A percentile compares a stretch with the other conserved stretches of the same genome.
These are phyloP conservation scores for Linanthus parryae DNA, from an alignment of 148 eudicot species.

Conservation along the genomic window DNA sequence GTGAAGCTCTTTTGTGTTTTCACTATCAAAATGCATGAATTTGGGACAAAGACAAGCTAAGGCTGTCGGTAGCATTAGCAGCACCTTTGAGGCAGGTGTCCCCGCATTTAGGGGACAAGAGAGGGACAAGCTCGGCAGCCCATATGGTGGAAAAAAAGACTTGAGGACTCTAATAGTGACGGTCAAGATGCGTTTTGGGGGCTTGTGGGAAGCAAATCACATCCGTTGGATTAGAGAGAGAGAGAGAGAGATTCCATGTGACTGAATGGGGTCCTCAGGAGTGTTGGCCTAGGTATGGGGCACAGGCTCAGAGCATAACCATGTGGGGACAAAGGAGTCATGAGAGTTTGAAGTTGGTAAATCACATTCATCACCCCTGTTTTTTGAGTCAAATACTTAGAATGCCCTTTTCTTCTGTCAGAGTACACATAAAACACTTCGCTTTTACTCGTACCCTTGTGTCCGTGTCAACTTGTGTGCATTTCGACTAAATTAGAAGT, in stretches of 20 bases:
- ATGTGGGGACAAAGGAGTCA: constrained; percentile 25
- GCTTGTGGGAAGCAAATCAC: constrained; percentile 13
- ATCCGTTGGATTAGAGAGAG: constrained; percentile 12
- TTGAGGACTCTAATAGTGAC: constrained; percentile 4
- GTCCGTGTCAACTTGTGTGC: no score
- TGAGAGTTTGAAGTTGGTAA: no score
- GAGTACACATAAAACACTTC: no score
- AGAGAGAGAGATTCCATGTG: constrained; percentile 23
- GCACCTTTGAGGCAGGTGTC: constrained; percentile 29
- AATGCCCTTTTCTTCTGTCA: no score
- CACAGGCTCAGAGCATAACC: constrained; percentile 14
- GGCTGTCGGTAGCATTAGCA: constrained; percentile 36
- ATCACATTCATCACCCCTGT: no score
- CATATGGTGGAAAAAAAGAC: constrained; percentile 35
- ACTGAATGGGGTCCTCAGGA: constrained; percentile 26
- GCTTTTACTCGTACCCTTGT: no score
- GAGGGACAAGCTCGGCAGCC: constrained; percentile 47
- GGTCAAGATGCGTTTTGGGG: constrained; percentile 21
- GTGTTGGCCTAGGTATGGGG: constrained; percentile 16
- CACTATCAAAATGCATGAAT: constrained; percentile 24
- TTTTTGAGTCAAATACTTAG: no score
- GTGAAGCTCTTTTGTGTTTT: no score
- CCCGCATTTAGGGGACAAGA: constrained; percentile 35
- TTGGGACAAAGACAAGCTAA: constrained; percentile 44
- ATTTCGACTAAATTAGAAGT: no score